Conservation (phyloP, 306 rosid species). For the Crataegus laevigata region DNA sequence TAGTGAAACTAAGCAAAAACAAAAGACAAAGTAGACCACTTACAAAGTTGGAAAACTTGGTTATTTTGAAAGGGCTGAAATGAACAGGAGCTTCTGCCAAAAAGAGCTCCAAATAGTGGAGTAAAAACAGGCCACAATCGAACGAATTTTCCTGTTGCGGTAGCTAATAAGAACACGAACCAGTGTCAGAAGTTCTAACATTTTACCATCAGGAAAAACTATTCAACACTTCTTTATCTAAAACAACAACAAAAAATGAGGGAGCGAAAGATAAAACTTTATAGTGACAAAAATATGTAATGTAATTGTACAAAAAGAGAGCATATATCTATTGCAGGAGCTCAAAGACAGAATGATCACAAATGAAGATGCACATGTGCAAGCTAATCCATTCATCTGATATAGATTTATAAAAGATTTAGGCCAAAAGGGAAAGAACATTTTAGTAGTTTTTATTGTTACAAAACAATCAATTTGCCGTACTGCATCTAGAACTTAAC, state of each 20-base stretch:
- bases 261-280: not conserved
- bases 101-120: slow-evolving; percentile 91
- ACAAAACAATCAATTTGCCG: not conserved
- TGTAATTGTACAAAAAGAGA: not conserved
- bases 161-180: slow-evolving; percentile 45
- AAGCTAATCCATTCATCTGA: not conserved
- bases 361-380: not conserved
- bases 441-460: not conserved
- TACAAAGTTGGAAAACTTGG: slow-evolving; percentile 70
- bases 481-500: not conserved
- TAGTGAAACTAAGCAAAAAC: not conserved
- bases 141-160: slow-evolving; percentile 92
- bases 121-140: slow-evolving; percentile 91
- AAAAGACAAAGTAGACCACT: slow-evolving; percentile 31
- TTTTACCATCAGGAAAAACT: not conserved
- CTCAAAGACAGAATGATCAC: not conserved
- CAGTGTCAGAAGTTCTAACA: slow-evolving; percentile 1
- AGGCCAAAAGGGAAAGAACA: not conserved
- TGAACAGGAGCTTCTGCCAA: slow-evolving; percentile 65
- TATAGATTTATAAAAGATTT: not conserved
- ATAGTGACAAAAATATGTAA: not conserved
- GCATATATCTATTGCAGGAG: not conserved
- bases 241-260: not conserved
- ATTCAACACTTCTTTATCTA: not conserved
- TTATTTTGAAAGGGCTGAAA: slow-evolving; percentile 69